Percentiles rank a stretch among this genome's conserved stretches.
Conservation (phyloP, 2,329 filamentous ascomycete genomes). For the Alternaria sp. region DNA sequence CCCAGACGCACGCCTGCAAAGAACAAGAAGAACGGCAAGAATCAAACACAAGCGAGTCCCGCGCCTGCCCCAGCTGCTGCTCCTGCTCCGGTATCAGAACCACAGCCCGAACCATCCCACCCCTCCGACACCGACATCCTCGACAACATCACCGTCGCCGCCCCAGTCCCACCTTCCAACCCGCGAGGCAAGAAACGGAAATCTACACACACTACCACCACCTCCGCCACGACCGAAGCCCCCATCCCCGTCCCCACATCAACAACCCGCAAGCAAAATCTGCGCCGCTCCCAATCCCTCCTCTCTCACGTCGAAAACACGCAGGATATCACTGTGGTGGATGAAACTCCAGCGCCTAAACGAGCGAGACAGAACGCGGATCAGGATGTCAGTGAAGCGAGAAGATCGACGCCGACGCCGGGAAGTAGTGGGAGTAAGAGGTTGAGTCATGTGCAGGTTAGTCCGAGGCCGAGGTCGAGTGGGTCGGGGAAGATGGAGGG, state of each 20-base stretch:
- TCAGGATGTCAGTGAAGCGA: constrained; percentile 42
- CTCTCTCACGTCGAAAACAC: constrained; percentile 38
- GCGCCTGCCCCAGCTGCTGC: neutral
- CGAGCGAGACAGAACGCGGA: constrained; percentile 26
- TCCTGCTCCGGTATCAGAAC: neutral
- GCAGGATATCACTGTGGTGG: constrained; percentile 26
- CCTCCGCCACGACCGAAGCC: constrained; percentile 2
- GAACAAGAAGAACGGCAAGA: constrained; percentile 11
- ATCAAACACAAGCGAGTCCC: neutral
- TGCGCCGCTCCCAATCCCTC: constrained; percentile 37
- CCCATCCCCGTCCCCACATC: constrained; percentile 18
- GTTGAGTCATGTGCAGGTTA: constrained; percentile 36
- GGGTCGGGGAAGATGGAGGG: neutral
- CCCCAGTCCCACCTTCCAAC: constrained; percentile 6
- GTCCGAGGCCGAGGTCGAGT: constrained; percentile 14
- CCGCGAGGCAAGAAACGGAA: constrained; percentile 27
- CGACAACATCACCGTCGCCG: constrained; percentile 51
- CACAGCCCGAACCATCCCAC: neutral
- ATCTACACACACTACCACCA: constrained; percentile 12
- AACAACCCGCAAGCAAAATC: constrained; percentile 29
- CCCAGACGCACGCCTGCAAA: constrained; percentile 27
- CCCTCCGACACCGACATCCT: constrained; percentile 42
- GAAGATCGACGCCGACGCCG: constrained; percentile 8
- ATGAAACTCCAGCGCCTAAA: constrained; percentile 41
- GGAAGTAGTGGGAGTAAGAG: constrained; percentile 25